These are phyloP conservation scores for Kazachstania bromeliacearum DNA, from an alignment of 805 yeast genomes.

Conservation along the genomic window DNA sequence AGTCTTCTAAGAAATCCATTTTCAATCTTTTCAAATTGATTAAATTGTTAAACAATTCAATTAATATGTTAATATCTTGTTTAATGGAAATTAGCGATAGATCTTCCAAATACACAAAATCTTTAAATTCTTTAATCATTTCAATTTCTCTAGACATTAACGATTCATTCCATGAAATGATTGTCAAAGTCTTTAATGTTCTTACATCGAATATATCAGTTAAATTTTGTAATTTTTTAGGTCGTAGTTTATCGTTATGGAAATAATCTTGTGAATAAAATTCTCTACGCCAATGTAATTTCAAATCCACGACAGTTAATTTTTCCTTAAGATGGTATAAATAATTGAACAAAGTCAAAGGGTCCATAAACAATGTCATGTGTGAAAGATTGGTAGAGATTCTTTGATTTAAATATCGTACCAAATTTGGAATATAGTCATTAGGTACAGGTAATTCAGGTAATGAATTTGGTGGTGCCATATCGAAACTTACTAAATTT, in stretches of 20 bases:
- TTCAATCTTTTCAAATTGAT: constrained; percentile 31
- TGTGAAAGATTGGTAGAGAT: constrained; percentile 25
- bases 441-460: constrained; percentile 25
- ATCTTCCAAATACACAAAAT: constrained; percentile 31
- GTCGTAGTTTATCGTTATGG: constrained; percentile 9
- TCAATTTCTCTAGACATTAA: constrained; percentile 26
- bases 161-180: constrained; percentile 37
- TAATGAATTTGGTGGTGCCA: constrained; percentile 32
- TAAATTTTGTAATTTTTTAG: constrained; percentile 17
- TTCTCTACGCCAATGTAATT: constrained; percentile 36
- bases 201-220: constrained; percentile 32
- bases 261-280: constrained; percentile 28
- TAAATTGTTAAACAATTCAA: constrained; percentile 26
- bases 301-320: constrained; percentile 30
- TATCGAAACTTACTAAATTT: constrained; percentile 27
- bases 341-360: constrained; percentile 30
- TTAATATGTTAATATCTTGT: constrained; percentile 26
- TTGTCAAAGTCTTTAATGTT: constrained; percentile 30
- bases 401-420: constrained; percentile 19
- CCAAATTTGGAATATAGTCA: constrained; percentile 27
- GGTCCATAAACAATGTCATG: constrained; percentile 34
- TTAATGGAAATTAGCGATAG: constrained; percentile 35
- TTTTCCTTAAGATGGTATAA: constrained; percentile 25
- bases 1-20: constrained; percentile 32
- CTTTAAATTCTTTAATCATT: constrained; percentile 31